Percentiles rank a stretch among this genome's conserved stretches.
phyloP scores from a whole-genome alignment of 1,284 basidiomycete species.

The Exsudoporus floridanus region DNA sequence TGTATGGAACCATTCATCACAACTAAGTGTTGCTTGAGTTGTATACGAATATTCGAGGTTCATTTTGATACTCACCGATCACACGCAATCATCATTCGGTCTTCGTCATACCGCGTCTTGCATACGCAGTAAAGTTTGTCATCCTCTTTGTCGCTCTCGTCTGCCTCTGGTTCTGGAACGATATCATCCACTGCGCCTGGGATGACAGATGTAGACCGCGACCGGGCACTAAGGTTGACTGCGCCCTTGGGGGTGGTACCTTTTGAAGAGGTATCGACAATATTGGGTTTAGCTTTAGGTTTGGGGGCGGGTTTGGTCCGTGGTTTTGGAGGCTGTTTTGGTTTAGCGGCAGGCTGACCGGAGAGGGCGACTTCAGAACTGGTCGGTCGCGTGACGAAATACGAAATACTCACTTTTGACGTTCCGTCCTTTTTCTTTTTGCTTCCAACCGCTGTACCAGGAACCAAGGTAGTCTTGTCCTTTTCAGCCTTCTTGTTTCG shows the following conservation, averaged over 20 bases:
- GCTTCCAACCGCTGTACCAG: conserved; percentile 7
- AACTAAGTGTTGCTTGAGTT: conserved; percentile 45
- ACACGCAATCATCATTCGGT: conserved; percentile 86
- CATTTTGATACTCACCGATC: conserved; percentile 56
- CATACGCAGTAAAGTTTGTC: conserved; percentile 83
- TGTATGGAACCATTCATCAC: conserved; percentile 89
- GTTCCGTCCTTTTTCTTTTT: conserved; percentile 32
- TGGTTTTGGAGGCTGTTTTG: conserved; percentile 35
- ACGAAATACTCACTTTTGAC: conserved; percentile 18
- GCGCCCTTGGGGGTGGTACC: conserved; percentile 26
- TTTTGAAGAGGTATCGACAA: conserved; percentile 21
- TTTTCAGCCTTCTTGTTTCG: conserved; percentile 33
- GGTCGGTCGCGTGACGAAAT: not conserved
- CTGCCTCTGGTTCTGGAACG: conserved; percentile 50
- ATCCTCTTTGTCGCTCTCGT: conserved; percentile 60
- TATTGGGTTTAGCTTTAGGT: conserved; percentile 24
- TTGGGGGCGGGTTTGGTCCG: conserved; percentile 32
- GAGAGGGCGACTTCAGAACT: not conserved
- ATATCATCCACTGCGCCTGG: conserved; percentile 41
- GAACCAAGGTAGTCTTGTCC: conserved; percentile 12
- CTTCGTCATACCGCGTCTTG: conserved; percentile 78
- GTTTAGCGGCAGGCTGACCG: conserved; percentile 25
- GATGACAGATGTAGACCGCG: conserved; percentile 68
- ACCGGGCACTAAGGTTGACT: conserved; percentile 49
- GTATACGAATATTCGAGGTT: not conserved